Base-by-base conservation (phyloP, 2,329 filamentous ascomycete genomes). In the Dactylellina drechsleri region DNA sequence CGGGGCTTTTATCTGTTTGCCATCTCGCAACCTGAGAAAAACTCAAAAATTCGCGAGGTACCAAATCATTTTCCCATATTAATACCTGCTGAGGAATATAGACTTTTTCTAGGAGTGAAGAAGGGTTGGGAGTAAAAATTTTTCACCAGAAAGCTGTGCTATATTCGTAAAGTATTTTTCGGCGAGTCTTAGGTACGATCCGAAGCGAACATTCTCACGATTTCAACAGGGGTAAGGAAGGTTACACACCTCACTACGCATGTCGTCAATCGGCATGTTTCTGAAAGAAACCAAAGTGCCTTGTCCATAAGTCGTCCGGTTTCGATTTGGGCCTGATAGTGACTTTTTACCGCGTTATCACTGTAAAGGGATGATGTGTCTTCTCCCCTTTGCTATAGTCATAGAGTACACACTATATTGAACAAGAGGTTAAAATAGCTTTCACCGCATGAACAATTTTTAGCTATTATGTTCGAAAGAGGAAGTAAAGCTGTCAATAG, bases 401-500 rank as follows among this genome's bases (percentile, higher is more conserved):
- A 23, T 23, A 23, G 23, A 23, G 23, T 23, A 23, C 23, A 23
- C 23, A 23, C 31, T 36, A 36, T 36, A 36, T 36, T 36, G 10
- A 31, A 56, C 8, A n/a, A n/a, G 54, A 57, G 53, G 43, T 31
- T 40, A 20, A 58, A 58, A 58, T 58, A 47, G 43, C 36, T 58
- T 8, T 41, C 7, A n/a, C 36, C 41, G 23, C 43, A 53, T 54
- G 20, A 53, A 49, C 31, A 56, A 47, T 68, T 68, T 54, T 67
- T 36, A 36, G 31, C 10, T 67, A 49, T 31, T 20, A 57, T 57
- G 15, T 43, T 26, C 36, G 53, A 20, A 47, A 72, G 52, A 72
- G 67, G 60, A 72, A 72, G 56, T 54, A 65, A 72, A 65, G 59
- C 60, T 60, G 61, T 72, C 67, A 45, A 57, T n/a, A 40, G 31